Conservation (phyloP, 2,329 filamentous ascomycete genomes). For the Chaetomiaceae sp. region DNA sequence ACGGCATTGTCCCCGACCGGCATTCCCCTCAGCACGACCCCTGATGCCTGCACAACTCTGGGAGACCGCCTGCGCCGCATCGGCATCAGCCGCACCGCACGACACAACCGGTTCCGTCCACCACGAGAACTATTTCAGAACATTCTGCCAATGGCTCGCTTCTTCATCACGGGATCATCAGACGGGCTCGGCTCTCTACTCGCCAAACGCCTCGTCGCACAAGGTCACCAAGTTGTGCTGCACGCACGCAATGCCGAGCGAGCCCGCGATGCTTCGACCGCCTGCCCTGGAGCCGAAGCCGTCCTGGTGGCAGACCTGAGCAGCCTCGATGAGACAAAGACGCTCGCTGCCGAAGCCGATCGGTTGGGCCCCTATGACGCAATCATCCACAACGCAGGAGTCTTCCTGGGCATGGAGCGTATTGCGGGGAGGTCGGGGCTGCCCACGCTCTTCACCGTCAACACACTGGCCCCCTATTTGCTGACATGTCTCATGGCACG, state of each 20-base stretch:
- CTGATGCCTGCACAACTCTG: too few relatives aligned
- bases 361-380: conserved; percentile 47
- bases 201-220: conserved; percentile 44
- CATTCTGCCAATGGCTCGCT: conserved; percentile 23
- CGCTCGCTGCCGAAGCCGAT: conserved; percentile 47
- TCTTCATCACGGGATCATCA: conserved; percentile 51
- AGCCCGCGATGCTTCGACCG: conserved; percentile 42
- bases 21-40: too few relatives aligned
- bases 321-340: conserved; percentile 45
- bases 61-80: too few relatives aligned
- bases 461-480: conserved; percentile 54
- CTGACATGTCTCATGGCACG: conserved; percentile 46
- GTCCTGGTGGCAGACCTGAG: conserved; percentile 51
- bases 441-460: conserved; percentile 49
- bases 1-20: too few relatives aligned
- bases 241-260: conserved; percentile 53
- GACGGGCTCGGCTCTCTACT: conserved; percentile 52
- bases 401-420: conserved; percentile 37
- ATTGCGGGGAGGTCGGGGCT: conserved; percentile 34
- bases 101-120: too few relatives aligned
- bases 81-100: too few relatives aligned
- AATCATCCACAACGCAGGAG: conserved; percentile 54
- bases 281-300: conserved; percentile 45
- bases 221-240: conserved; percentile 51
- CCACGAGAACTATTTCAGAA: too few relatives aligned